Conservation (phyloP, 2,329 filamentous ascomycete genomes). For the Trichophyton mentagrophytes region DNA sequence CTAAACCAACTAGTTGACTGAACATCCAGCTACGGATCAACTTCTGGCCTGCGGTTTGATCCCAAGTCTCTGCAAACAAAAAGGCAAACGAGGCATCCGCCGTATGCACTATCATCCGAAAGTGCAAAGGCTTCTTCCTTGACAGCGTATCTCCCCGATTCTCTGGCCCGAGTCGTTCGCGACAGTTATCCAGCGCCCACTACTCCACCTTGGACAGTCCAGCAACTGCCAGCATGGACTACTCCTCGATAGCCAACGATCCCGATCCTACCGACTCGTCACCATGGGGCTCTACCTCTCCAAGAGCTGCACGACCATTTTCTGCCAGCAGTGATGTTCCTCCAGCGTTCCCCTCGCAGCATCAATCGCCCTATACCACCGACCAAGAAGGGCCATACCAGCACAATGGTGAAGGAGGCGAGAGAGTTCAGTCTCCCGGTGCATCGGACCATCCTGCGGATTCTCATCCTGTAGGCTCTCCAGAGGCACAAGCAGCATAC, state of each 20-base stretch:
- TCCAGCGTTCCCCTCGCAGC: slow-evolving; percentile 29
- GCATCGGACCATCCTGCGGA: slow-evolving; percentile 32
- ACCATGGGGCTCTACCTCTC: slow-evolving; percentile 44
- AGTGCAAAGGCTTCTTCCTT: not conserved
- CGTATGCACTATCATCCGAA: not conserved
- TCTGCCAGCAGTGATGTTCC: slow-evolving; percentile 28
- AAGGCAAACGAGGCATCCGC: not conserved
- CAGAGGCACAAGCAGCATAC: slow-evolving; percentile 22
- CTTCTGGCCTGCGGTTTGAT: not conserved
- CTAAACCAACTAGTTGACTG: too few species aligned
- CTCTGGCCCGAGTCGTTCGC: not conserved
- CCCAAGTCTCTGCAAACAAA: too few species aligned
- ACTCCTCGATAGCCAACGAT: slow-evolving; percentile 46
- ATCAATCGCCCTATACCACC: slow-evolving; percentile 23
- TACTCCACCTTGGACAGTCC: not conserved
- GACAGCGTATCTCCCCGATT: not conserved
- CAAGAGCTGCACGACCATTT: slow-evolving; percentile 27
- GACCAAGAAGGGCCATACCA: slow-evolving; percentile 9
- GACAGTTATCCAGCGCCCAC: not conserved
- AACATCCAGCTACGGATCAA: too few species aligned
- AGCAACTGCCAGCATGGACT: slow-evolving; percentile 44
- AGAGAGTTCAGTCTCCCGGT: slow-evolving; percentile 31
- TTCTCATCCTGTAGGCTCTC: slow-evolving; percentile 29
- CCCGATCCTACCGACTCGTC: slow-evolving; percentile 46
- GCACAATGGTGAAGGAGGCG: slow-evolving; percentile 8